A percentile compares a stretch with the other conserved stretches of the same genome.
phyloP scores from a whole-genome alignment of 768 basidiomycete species.

The Pholiota conissans region DNA sequence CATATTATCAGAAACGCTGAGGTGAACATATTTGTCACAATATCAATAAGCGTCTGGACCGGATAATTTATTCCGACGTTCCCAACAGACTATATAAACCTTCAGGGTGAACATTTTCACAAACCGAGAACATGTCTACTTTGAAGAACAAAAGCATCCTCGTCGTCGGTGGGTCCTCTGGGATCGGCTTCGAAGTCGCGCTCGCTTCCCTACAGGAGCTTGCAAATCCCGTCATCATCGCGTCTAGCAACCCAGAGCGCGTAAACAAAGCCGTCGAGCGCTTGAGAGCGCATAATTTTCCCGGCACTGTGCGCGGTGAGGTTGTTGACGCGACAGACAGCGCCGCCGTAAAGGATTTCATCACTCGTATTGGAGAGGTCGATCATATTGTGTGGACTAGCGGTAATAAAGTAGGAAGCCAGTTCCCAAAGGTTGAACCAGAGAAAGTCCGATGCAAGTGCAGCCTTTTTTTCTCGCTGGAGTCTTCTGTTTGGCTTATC shows the following conservation, averaged over 20 bases:
- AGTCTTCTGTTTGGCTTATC: not conserved
- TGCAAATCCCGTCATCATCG: conserved; percentile 1
- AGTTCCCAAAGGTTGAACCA: not conserved
- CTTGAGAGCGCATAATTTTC: not conserved
- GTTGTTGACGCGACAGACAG: conserved; percentile 2
- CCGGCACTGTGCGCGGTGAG: conserved; percentile 1
- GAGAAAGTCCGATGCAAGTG: not conserved
- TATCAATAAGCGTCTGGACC: too few relatives aligned
- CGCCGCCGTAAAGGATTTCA: not conserved
- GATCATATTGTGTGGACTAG: conserved; percentile 9
- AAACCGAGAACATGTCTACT: too few relatives aligned
- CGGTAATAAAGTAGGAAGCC: not conserved
- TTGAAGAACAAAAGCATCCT: not conserved
- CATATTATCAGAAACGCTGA: too few relatives aligned
- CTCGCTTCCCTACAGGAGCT: conserved; percentile 2
- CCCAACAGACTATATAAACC: too few relatives aligned
- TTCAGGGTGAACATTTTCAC: too few relatives aligned
- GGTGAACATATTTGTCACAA: too few relatives aligned
- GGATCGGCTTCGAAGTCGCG: conserved; percentile 5
- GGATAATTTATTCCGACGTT: too few relatives aligned
- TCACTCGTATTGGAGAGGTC: not conserved
- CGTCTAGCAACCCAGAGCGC: conserved; percentile 4
- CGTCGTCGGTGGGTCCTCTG: conserved; percentile 1
- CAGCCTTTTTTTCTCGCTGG: too few relatives aligned
- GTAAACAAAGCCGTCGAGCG: not conserved